Evolutionary conservation across 1,284 basidiomycete species (phyloP).

Genomic region (Rhodotorula sp.): DNA sequence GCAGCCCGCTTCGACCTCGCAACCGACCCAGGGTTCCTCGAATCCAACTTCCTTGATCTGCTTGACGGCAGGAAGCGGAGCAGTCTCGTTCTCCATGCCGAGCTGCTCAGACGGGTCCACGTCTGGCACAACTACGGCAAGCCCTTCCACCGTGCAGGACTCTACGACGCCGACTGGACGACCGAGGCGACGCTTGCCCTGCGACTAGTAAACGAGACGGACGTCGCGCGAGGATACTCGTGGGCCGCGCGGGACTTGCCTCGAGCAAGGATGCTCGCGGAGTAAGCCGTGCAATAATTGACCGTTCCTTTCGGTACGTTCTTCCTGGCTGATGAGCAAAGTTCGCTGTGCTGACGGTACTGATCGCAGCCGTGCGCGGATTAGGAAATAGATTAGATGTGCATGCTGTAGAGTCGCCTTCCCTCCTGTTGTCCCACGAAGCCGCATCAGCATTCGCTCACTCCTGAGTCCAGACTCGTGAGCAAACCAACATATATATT

Average conservation of each 20-base stretch:
- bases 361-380: no score
- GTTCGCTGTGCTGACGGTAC: no score
- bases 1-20: neutral
- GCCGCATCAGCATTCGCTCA: no score
- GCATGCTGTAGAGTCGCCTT: no score
- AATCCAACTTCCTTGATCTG: neutral
- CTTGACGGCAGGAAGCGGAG: neutral
- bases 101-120: neutral
- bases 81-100: neutral
- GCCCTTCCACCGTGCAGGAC: constrained; percentile 2
- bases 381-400: no score
- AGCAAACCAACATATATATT: no score
- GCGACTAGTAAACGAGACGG: neutral
- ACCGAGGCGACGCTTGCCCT: neutral
- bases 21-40: neutral
- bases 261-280: neutral
- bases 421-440: no score
- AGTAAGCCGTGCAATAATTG: neutral
- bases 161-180: constrained; percentile 8
- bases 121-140: constrained; percentile 11
- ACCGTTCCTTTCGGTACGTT: neutral
- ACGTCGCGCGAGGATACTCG: neutral
- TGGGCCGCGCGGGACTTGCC: constrained; percentile 9
- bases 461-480: no score
- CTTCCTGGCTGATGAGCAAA: neutral